Evolutionary conservation across 176 grass and related monocot genomes (phyloP), one percentile per base, ranked within the genome.

Genomic region (Oryza officinalis): DNA sequence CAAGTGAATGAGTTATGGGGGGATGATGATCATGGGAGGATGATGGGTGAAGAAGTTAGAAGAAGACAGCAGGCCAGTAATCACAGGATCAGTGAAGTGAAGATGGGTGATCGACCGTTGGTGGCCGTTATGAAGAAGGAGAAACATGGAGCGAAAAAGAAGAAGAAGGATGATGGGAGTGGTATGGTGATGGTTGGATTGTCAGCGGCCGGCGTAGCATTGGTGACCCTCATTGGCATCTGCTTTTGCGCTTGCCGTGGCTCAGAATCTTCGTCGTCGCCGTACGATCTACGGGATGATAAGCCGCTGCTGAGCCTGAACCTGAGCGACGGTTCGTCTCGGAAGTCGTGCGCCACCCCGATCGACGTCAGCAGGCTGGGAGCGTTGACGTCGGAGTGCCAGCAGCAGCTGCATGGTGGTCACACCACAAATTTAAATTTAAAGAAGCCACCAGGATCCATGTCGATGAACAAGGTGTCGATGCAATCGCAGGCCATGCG

Each of bases 341-440:
- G 74, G 27, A 94, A 80, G 32, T 90, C 85, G 25, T 78, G 41
- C 43, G 73, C 69, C 54, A 90, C 75, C 32, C 85, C 85, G 31
- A 97, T 88, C 71, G 89, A 94, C 79, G 75, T 88, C 54, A 91
- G 81, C 33, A 89, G 79, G 87, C 61, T 97, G 67, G 91, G 87
- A 50, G 85, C 85, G 70, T 68, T 90, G 47, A 52, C 17, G 17
- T 60, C 73, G 4, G 65, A 61, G 47, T 43, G 15, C 32, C 15
- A 77, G 82, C 64, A 38, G 20, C 66, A 47, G 9, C 2, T 41
- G 40, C 40, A 41, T 41, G 37, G 37, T 38, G 40, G 11, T 41
- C 40, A 41, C 40, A 2, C 45, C 45, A 47, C 37, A 8, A 38
- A 38, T 8, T 38, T 8, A 8, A 38, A 38, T 38, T 38, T 38